Conservation (phyloP, 2,329 filamentous ascomycete genomes). For the Apiospora marii region DNA sequence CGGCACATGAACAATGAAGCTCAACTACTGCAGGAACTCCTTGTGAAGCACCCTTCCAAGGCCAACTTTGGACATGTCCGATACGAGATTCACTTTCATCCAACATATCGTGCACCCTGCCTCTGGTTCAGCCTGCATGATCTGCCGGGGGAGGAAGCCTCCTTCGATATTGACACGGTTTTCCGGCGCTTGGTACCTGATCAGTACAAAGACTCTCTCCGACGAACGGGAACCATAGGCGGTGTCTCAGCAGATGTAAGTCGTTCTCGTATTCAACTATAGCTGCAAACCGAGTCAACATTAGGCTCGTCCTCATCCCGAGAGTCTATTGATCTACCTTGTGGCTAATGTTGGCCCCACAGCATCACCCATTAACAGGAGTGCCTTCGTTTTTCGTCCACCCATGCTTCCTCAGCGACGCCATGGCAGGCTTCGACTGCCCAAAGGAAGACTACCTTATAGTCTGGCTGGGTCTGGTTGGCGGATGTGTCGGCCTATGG, state of each 20-base stretch:
- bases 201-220: slow-evolving; percentile 68
- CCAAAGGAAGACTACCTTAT: slow-evolving; percentile 76
- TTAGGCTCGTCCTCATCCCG: slow-evolving; percentile 3
- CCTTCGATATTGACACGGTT: slow-evolving; percentile 72
- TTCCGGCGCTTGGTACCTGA: slow-evolving; percentile 75
- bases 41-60: slow-evolving; percentile 43
- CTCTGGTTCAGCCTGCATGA: slow-evolving; percentile 76
- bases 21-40: slow-evolving; percentile 47
- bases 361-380: slow-evolving; percentile 86
- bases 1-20: not conserved
- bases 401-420: slow-evolving; percentile 86
- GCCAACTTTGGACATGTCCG: slow-evolving; percentile 57
- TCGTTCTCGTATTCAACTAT: slow-evolving; percentile 43
- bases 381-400: slow-evolving; percentile 89
- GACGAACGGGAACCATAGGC: slow-evolving; percentile 69
- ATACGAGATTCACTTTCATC: slow-evolving; percentile 79
- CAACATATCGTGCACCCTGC: slow-evolving; percentile 77
- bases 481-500: slow-evolving; percentile 79
- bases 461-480: slow-evolving; percentile 89
- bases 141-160: slow-evolving; percentile 60
- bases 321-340: slow-evolving; percentile 39
- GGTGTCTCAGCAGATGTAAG: slow-evolving; percentile 80
- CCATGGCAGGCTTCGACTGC: slow-evolving; percentile 73
- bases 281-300: slow-evolving; percentile 24
- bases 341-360: slow-evolving; percentile 40